phyloP scores from a whole-genome alignment of 352 stramenopile genomes.

The Phytopythium boreale region DNA sequence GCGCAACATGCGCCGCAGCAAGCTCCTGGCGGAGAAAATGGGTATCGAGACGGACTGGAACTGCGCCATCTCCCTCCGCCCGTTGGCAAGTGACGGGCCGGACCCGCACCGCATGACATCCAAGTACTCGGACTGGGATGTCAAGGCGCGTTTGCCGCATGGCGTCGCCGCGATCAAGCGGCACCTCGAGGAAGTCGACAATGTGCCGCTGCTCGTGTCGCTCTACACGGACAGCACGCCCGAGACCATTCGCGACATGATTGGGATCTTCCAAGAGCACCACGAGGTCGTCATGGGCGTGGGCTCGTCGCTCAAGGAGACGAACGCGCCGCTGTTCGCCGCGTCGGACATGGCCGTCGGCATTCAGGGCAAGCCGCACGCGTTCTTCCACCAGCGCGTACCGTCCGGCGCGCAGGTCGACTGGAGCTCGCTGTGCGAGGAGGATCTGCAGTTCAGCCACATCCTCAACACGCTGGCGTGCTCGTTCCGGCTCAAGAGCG shows the following conservation, averaged over 20 bases:
- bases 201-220: constrained; percentile 97
- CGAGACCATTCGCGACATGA: constrained; percentile 94
- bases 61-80: constrained; percentile 95
- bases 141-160: constrained; percentile 95
- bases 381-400: constrained; percentile 69
- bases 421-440: constrained; percentile 49
- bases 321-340: constrained; percentile 75
- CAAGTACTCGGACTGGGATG: constrained; percentile 97
- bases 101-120: constrained; percentile 96
- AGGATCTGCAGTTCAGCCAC: constrained; percentile 80
- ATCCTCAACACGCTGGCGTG: constrained; percentile 82
- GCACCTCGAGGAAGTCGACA: constrained; percentile 97
- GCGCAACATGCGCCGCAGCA: constrained; percentile 97
- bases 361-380: constrained; percentile 59
- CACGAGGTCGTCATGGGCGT: constrained; percentile 82
- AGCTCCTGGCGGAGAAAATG: constrained; percentile 97
- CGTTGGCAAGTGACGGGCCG: constrained; percentile 88
- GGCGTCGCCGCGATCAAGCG: constrained; percentile 94
- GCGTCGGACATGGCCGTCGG: constrained; percentile 70
- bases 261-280: constrained; percentile 84
- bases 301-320: constrained; percentile 70
- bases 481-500: constrained; percentile 60
- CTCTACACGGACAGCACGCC: constrained; percentile 98
- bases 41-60: constrained; percentile 99
- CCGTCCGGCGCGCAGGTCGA: constrained; percentile 51